A percentile compares a stretch with the other conserved stretches of the same genome.
Evolutionary conservation across 768 basidiomycete species (phyloP).

Genomic region (Pleurotus tuoliensis): DNA sequence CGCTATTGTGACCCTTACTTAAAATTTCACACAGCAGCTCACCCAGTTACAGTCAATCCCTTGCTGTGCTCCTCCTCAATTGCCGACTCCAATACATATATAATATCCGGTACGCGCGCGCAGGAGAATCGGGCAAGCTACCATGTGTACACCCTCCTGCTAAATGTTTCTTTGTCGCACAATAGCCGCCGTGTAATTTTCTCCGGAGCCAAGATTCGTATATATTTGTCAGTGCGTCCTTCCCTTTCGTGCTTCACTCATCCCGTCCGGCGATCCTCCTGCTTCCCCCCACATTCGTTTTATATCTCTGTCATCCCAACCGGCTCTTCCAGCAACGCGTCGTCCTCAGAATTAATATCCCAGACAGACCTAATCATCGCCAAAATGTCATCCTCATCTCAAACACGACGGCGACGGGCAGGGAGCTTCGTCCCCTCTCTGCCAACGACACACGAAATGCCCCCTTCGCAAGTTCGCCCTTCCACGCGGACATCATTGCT

Average conservation of each 20-base stretch:
- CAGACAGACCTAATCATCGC: not conserved
- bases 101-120: not conserved
- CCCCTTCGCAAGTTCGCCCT: conserved; percentile 2
- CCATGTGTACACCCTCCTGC: conserved; percentile 4
- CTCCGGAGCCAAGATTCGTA: conserved; percentile 14
- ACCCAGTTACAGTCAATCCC: not conserved
- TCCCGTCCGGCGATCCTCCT: conserved; percentile 10
- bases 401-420: conserved; percentile 1
- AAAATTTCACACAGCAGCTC: conserved; percentile 7
- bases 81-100: conserved; percentile 6
- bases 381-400: not conserved
- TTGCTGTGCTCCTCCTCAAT: conserved; percentile 6
- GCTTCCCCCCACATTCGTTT: conserved; percentile 9
- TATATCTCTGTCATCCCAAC: not conserved
- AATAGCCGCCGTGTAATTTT: conserved; percentile 5
- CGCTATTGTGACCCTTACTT: not conserved
- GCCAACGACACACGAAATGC: conserved; percentile 2
- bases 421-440: conserved; percentile 5
- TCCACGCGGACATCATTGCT: conserved; percentile 3
- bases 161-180: conserved; percentile 5
- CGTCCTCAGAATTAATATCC: not conserved
- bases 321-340: not conserved
- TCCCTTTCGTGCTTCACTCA: conserved; percentile 10
- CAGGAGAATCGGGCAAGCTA: conserved; percentile 3
- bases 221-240: conserved; percentile 16